phyloP scores from a whole-genome alignment of 441 rosid genomes.

The Theobroma grandiflorum region DNA sequence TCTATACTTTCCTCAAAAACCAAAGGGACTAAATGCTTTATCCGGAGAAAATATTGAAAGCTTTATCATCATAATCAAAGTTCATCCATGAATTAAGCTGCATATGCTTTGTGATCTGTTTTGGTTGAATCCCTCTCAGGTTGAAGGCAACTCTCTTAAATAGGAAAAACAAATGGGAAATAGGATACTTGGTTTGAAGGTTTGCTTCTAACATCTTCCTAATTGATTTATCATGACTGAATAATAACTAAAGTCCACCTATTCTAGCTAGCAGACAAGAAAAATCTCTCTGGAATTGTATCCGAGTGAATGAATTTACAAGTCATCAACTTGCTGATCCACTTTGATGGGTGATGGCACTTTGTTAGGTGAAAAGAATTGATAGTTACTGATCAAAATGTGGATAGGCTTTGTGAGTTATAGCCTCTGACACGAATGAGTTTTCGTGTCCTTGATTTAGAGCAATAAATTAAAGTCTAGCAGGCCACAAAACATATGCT shows the following conservation, averaged over 20 bases:
- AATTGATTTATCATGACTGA: background rate
- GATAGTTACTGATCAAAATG: background rate
- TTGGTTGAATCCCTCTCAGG: too few species aligned
- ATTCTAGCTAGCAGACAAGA: background rate
- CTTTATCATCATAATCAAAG: background rate
- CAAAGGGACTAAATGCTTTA: background rate
- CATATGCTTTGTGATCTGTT: background rate
- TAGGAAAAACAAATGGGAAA: too few species aligned
- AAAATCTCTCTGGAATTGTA: background rate
- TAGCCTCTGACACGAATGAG: background rate
- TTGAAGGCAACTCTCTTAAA: background rate
- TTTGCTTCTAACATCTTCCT: background rate
- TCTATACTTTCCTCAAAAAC: background rate
- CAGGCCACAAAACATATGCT: background rate
- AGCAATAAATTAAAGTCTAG: background rate
- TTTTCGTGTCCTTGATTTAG: background rate
- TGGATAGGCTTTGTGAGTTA: background rate
- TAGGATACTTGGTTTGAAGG: background rate
- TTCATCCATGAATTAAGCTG: background rate
- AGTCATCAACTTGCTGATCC: background rate
- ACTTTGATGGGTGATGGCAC: background rate
- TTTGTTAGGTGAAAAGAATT: background rate
- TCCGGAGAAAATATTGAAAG: too few species aligned
- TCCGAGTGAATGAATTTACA: background rate
- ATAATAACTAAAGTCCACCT: background rate